A percentile compares a stretch with the other conserved stretches of the same genome.
Evolutionary conservation across 768 basidiomycete species (phyloP).

Genomic region (Leucosporidium yakuticum): DNA sequence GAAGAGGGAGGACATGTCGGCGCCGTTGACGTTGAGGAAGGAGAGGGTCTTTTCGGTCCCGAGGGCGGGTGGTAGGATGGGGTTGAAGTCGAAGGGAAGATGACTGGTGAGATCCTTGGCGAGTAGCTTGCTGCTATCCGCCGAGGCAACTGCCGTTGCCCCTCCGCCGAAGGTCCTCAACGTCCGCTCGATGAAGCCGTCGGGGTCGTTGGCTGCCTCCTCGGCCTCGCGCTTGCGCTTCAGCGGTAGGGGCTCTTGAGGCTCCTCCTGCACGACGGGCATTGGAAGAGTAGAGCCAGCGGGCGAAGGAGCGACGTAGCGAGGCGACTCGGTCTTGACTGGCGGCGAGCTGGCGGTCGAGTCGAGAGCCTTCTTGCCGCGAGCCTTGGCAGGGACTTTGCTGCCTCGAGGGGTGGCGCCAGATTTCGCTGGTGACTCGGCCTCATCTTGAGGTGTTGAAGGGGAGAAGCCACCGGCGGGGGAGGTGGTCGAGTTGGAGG

Average conservation of each 20-base stretch:
- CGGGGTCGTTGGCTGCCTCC: conserved; percentile 33
- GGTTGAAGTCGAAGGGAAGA: conserved; percentile 10
- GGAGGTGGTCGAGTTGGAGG: conserved; percentile 16
- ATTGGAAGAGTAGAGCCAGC: background rate
- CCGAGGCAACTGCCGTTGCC: background rate
- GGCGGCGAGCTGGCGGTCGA: background rate
- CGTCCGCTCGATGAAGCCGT: conserved; percentile 30
- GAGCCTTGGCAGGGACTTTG: background rate
- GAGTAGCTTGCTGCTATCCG: background rate
- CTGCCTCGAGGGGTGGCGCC: background rate
- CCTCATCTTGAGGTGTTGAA: conserved; percentile 9
- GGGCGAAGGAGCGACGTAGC: background rate
- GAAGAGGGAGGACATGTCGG: background rate
- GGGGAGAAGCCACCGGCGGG: conserved; percentile 1
- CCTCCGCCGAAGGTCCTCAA: conserved; percentile 13
- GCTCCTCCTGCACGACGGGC: background rate
- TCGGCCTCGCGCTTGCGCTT: conserved; percentile 38
- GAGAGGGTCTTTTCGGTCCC: conserved; percentile 1
- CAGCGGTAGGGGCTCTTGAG: conserved; percentile 15
- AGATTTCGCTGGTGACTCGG: conserved; percentile 18
- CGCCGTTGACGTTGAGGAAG: background rate
- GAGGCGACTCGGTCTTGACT: conserved; percentile 4
- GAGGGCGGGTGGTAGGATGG: background rate
- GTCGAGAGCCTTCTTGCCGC: conserved; percentile 8
- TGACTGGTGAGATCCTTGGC: background rate